Percentiles rank a stretch among this genome's conserved stretches.
phyloP scores from a whole-genome alignment of 176 grass and related monocot species.

The Tillandsia fasciculata region DNA sequence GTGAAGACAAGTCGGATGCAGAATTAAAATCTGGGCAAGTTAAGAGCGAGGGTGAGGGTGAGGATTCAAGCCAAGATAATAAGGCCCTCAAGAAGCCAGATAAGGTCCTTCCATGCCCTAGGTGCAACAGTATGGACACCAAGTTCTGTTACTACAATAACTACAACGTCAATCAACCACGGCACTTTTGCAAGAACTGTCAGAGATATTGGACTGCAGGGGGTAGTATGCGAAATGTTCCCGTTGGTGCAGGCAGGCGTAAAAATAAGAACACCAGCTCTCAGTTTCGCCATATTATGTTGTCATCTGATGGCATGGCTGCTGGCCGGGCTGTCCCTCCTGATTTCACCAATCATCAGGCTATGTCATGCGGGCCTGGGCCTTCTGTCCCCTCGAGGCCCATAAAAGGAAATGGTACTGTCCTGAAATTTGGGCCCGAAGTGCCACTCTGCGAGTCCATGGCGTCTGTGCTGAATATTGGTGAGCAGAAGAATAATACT shows the following conservation, averaged over 20 bases:
- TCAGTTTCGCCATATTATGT: slow-evolving; percentile 47
- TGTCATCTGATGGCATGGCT: slow-evolving; percentile 45
- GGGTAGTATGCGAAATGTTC: slow-evolving; percentile 75
- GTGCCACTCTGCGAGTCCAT: slow-evolving; percentile 82
- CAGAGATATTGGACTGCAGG: slow-evolving; percentile 88
- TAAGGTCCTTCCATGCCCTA: slow-evolving; percentile 68
- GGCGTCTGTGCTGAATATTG: slow-evolving; percentile 60
- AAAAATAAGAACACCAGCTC: slow-evolving; percentile 55
- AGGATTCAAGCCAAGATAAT: slow-evolving; percentile 32
- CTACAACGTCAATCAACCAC: slow-evolving; percentile 71
- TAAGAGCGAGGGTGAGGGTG: slow-evolving; percentile 42
- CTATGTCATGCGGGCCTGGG: slow-evolving; percentile 23
- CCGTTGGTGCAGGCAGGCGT: slow-evolving; percentile 71
- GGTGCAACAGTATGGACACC: slow-evolving; percentile 84
- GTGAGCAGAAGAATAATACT: slow-evolving; percentile 34
- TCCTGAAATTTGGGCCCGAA: slow-evolving; percentile 74
- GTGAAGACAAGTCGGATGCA: slow-evolving; percentile 34
- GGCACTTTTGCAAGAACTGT: slow-evolving; percentile 85
- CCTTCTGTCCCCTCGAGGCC: slow-evolving; percentile 26
- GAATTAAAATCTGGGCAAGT: slow-evolving; percentile 29
- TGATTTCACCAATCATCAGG: slow-evolving; percentile 30
- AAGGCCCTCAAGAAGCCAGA: slow-evolving; percentile 76
- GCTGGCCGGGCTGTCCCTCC: slow-evolving; percentile 34
- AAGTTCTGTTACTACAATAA: slow-evolving; percentile 95
- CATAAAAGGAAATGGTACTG: slow-evolving; percentile 29